phyloP scores from a whole-genome alignment of 2,329 filamentous ascomycete genomes.

The Aureobasidium vineae region DNA sequence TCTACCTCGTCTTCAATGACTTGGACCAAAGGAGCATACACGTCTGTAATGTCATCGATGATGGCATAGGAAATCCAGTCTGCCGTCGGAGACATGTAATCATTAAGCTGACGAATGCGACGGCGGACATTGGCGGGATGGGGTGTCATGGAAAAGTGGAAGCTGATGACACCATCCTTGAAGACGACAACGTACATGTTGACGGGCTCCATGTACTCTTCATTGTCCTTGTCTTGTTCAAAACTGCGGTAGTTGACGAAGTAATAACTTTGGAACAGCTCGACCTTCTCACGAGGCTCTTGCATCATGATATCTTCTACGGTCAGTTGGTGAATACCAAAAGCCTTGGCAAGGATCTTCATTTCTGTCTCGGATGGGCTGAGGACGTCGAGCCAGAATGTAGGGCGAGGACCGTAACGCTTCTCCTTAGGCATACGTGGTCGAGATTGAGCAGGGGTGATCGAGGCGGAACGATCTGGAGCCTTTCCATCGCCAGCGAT shows the following conservation, averaged over 20 bases:
- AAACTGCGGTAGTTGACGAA: slow-evolving; percentile 99
- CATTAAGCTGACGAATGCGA: slow-evolving; percentile 86
- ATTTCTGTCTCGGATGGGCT: slow-evolving; percentile 92
- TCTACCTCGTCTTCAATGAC: slow-evolving; percentile 95
- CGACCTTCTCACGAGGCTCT: slow-evolving; percentile 96
- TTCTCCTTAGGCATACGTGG: slow-evolving; percentile 33
- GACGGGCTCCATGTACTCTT: slow-evolving; percentile 89
- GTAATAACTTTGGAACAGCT: slow-evolving; percentile 96
- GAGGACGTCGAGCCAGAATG: slow-evolving; percentile 95
- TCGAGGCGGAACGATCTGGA: slow-evolving; percentile 39
- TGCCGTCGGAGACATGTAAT: slow-evolving; percentile 87
- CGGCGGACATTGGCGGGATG: slow-evolving; percentile 95
- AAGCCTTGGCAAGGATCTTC: slow-evolving; percentile 87
- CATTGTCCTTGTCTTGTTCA: slow-evolving; percentile 86
- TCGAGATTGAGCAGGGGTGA: slow-evolving; percentile 32
- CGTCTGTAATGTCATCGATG: slow-evolving; percentile 97
- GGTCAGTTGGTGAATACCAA: slow-evolving; percentile 93
- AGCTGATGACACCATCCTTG: slow-evolving; percentile 89
- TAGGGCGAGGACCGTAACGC: slow-evolving; percentile 72
- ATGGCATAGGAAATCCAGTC: slow-evolving; percentile 99
- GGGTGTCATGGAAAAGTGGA: slow-evolving; percentile 95
- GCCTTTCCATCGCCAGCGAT: slow-evolving; percentile 27
- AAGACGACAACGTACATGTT: slow-evolving; percentile 99
- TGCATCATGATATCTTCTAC: slow-evolving; percentile 97
- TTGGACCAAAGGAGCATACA: slow-evolving; percentile 88